phyloP scores from a whole-genome alignment of 805 yeast genomes.

The Lipomyces mesembrius region DNA sequence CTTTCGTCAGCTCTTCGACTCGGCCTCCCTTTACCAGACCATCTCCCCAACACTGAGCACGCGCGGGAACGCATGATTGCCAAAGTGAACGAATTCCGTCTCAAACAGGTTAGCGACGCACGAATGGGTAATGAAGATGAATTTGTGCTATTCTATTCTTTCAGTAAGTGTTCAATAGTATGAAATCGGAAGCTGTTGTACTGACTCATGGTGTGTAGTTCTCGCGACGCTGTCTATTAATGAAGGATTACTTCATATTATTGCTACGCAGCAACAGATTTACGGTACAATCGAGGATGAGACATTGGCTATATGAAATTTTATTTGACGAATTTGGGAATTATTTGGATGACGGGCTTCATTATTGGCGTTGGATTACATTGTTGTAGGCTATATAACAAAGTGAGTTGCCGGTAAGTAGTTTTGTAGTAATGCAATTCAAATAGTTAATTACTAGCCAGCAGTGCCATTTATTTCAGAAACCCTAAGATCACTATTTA shows the following conservation, averaged over 20 bases:
- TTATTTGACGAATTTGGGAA: background rate
- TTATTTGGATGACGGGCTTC: background rate
- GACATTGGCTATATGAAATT: slow-evolving; percentile 52
- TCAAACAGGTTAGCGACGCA: slow-evolving; percentile 43
- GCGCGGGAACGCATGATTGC: slow-evolving; percentile 71
- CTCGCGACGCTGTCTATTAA: slow-evolving; percentile 71
- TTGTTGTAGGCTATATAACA: no score
- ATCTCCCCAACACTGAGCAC: slow-evolving; percentile 76
- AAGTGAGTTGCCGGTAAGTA: no score
- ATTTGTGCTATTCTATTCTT: slow-evolving; percentile 75
- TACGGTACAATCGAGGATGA: slow-evolving; percentile 72
- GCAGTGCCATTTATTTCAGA: no score
- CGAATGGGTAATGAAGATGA: slow-evolving; percentile 63
- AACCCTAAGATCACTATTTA: no score
- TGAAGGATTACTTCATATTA: slow-evolving; percentile 64
- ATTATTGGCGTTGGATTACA: background rate
- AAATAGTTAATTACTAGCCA: no score
- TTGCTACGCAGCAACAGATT: slow-evolving; percentile 58
- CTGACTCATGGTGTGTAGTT: slow-evolving; percentile 38
- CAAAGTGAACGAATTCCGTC: slow-evolving; percentile 65
- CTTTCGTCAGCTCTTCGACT: slow-evolving; percentile 73
- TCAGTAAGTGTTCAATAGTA: slow-evolving; percentile 44
- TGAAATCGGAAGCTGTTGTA: background rate
- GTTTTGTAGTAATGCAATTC: no score
- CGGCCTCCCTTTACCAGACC: slow-evolving; percentile 77